These are phyloP conservation scores for Geranium incanum DNA, from an alignment of 441 rosid genomes.

Conservation along the genomic window DNA sequence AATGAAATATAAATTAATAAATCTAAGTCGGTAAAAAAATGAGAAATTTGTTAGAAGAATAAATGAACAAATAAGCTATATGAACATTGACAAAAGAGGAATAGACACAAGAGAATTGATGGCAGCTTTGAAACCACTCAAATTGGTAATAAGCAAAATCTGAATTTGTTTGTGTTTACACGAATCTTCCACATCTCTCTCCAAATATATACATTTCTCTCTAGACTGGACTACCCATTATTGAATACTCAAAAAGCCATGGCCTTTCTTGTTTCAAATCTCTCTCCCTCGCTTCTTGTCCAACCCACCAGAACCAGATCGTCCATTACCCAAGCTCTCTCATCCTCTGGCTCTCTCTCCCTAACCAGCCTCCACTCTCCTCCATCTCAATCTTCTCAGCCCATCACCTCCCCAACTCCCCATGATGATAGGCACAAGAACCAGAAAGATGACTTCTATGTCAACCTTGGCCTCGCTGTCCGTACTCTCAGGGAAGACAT, in stretches of 20 bases:
- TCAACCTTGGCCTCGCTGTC: conserved; percentile 82
- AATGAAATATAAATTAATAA: no score
- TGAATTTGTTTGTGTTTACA: no score
- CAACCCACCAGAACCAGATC: conserved; percentile 40
- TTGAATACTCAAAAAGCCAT: conserved; percentile 26
- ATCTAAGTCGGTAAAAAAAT: no score
- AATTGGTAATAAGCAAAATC: no score
- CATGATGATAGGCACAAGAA: conserved; percentile 40
- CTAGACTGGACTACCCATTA: neutral
- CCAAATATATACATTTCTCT: no score
- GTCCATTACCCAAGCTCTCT: conserved; percentile 18
- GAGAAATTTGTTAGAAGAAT: no score
- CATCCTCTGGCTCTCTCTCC: conserved; percentile 20
- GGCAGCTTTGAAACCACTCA: no score
- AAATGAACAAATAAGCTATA: no score
- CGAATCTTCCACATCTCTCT: no score
- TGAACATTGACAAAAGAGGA: no score
- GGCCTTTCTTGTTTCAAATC: conserved; percentile 72
- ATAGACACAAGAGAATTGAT: no score
- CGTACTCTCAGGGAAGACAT: conserved; percentile 84
- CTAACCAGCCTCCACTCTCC: conserved; percentile 33
- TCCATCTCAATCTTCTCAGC: conserved; percentile 36
- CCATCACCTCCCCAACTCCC: conserved; percentile 24
- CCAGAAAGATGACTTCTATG: conserved; percentile 57
- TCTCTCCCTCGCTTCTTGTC: conserved; percentile 45